Base-by-base conservation (phyloP, 73 alveolate species). In the Blepharisma stoltei region DNA sequence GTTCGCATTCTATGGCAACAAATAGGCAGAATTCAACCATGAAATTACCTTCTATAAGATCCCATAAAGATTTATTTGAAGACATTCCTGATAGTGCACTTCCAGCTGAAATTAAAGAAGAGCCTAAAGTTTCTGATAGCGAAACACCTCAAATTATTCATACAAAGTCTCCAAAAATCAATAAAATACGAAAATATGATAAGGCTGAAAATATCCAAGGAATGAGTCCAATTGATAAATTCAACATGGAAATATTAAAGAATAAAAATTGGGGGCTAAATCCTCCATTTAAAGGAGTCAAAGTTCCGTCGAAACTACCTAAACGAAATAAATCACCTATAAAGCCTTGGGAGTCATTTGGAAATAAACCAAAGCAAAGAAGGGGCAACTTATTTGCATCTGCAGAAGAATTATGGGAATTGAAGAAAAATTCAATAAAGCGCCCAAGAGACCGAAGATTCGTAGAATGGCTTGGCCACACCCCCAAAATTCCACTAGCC, bases 281-380 rank as follows among this genome's bases (percentile, higher is more conserved):
- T 38, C 73, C 73, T 60, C 73, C 73, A 8, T 20, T 60, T 18
- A 60, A 60, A 60, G 73, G 23, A 25, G 46, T 38, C 14, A 60
- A 14, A 60, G 45, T 60, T 18, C 11, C 23, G 4, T n/a, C 14
- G 2, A 14, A 38, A 18, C 47, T 14, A 5, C 73, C 73, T 8
- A 60, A 60, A 60, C 14, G n/a, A 60, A 60, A 60, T 8, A n/a
- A n/a, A 2, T 14, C 37, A 0, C n/a, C 45, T 18, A 60, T 14
- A 25, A n/a, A 60, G 23, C 73, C 23, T 18, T 9, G 73, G 45
- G 73, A 60, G 0, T 14, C 23, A 9, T 60, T 1, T 25, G 73
- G 73, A 11, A 60, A 60, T 25, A 60, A 14, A 8, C 14, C 23
- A 4, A 60, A 60, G 4, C 14, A 60, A 25, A n/a, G 46, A 14